Evolutionary conservation across 2,329 filamentous ascomycete species (phyloP).

Genomic region (Stachybotrys chlorohalonatus): DNA sequence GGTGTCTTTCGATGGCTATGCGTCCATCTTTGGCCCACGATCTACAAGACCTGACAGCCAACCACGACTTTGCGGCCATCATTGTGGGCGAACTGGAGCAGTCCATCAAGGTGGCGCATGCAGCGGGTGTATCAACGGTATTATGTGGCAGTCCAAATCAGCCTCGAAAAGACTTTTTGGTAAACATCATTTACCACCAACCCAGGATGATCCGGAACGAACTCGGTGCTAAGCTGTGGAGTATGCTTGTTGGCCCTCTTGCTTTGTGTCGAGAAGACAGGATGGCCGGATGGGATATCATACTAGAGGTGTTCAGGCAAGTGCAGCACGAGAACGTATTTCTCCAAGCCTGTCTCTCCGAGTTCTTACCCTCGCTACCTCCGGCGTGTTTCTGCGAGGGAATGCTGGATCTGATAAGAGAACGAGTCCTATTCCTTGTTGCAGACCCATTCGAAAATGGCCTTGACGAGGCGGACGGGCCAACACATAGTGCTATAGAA

Average conservation of each 20-base stretch:
- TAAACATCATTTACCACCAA: slow-evolving; percentile 49
- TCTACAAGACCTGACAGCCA: slow-evolving; percentile 45
- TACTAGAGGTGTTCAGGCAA: slow-evolving; percentile 39
- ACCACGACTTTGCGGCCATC: slow-evolving; percentile 53
- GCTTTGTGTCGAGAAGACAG: slow-evolving; percentile 53
- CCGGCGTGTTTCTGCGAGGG: slow-evolving; percentile 51
- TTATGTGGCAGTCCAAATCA: slow-evolving; percentile 38
- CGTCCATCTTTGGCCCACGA: slow-evolving; percentile 37
- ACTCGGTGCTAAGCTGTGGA: slow-evolving; percentile 60
- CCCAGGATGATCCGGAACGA: slow-evolving; percentile 52
- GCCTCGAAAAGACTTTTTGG: slow-evolving; percentile 49
- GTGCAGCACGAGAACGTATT: slow-evolving; percentile 44
- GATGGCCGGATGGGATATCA: slow-evolving; percentile 58
- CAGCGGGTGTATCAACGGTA: slow-evolving; percentile 30
- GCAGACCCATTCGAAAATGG: slow-evolving; percentile 33
- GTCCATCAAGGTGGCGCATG: slow-evolving; percentile 25
- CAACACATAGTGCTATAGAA: slow-evolving; percentile 49
- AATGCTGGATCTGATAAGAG: slow-evolving; percentile 53
- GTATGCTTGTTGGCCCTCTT: slow-evolving; percentile 57
- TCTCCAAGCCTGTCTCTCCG: slow-evolving; percentile 40
- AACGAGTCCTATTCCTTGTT: slow-evolving; percentile 37
- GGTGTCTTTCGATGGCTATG: slow-evolving; percentile 47
- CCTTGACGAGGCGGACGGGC: slow-evolving; percentile 41
- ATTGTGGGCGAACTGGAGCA: slow-evolving; percentile 57
- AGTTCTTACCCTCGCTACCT: slow-evolving; percentile 48